phyloP scores from a whole-genome alignment of 2,329 filamentous ascomycete species.

The Cercospora citrullina region DNA sequence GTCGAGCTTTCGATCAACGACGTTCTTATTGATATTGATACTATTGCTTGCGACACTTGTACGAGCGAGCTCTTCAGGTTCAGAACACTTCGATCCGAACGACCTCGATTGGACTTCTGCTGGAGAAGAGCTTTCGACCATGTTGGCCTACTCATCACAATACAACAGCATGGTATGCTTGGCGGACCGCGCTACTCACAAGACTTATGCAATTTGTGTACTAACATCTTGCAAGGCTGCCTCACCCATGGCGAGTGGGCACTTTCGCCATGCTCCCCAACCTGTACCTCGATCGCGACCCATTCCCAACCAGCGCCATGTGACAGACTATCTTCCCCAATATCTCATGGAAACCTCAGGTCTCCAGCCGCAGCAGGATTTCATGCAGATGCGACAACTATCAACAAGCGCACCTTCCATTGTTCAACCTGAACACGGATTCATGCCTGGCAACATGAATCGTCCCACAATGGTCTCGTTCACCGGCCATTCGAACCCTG shows the following conservation, averaged over 20 bases:
- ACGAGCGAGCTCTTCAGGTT: conserved; percentile 10
- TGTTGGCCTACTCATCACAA: conserved; percentile 14
- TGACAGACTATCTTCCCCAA: not conserved
- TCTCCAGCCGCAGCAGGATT: not conserved
- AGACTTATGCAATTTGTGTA: not conserved
- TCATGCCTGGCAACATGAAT: not conserved
- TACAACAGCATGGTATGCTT: conserved; percentile 17
- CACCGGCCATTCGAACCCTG: not conserved
- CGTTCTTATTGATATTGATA: conserved; percentile 6
- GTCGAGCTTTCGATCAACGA: conserved; percentile 11
- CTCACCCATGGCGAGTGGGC: conserved; percentile 12
- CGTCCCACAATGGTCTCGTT: not conserved
- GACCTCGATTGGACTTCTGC: conserved; percentile 15
- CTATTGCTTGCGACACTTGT: conserved; percentile 11
- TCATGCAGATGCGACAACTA: not conserved
- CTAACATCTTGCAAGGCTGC: conserved; percentile 8
- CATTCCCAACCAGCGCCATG: not conserved
- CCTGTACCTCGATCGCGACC: conserved; percentile 6
- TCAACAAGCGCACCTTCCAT: not conserved
- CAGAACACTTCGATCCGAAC: conserved; percentile 12
- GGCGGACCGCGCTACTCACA: not conserved
- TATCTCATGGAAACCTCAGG: not conserved
- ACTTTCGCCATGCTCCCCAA: not conserved
- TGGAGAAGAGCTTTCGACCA: conserved; percentile 14
- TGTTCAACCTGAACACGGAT: not conserved